Evolutionary conservation across 1,284 basidiomycete genomes (phyloP).

Genomic region (Mycena citricolor): DNA sequence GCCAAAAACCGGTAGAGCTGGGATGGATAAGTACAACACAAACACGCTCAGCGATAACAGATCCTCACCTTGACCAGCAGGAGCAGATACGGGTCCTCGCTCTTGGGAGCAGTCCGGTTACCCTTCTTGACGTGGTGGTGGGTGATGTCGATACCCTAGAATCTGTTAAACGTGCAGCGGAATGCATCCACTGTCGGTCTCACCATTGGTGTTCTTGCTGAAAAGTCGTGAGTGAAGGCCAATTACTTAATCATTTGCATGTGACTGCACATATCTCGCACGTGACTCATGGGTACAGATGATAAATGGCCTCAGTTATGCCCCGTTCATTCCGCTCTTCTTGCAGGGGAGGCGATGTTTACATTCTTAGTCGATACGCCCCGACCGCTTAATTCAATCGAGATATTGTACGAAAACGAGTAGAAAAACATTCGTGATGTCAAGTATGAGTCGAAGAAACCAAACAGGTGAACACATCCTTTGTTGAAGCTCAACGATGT

Average conservation of each 20-base stretch:
- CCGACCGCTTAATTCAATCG: neutral
- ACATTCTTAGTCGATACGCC: constrained; percentile 1
- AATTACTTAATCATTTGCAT: neutral
- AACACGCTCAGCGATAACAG: constrained; percentile 6
- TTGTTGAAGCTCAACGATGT: constrained; percentile 46
- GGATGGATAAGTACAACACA: constrained; percentile 18
- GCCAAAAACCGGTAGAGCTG: constrained; percentile 99
- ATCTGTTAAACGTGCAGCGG: constrained; percentile 22
- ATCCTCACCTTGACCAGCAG: constrained; percentile 90
- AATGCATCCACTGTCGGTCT: constrained; percentile 46
- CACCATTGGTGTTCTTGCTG: constrained; percentile 77
- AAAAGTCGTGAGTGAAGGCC: constrained; percentile 24
- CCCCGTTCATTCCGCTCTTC: neutral
- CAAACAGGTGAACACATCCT: constrained; percentile 46
- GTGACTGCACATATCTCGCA: neutral
- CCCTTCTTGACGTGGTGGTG: constrained; percentile 99
- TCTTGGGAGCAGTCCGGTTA: constrained; percentile 91
- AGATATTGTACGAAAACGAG: neutral
- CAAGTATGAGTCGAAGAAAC: too few relatives aligned
- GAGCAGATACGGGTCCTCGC: constrained; percentile 98
- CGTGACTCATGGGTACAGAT: too few relatives aligned
- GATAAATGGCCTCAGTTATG: neutral
- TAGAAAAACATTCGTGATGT: too few relatives aligned
- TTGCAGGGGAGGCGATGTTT: neutral
- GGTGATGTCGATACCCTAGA: constrained; percentile 95